Evolutionary conservation across 225 moss, liverwort and hornwort species (phyloP), one percentile per base, ranked within the genome.

Genomic region (Physcomitrellopsis africana): DNA sequence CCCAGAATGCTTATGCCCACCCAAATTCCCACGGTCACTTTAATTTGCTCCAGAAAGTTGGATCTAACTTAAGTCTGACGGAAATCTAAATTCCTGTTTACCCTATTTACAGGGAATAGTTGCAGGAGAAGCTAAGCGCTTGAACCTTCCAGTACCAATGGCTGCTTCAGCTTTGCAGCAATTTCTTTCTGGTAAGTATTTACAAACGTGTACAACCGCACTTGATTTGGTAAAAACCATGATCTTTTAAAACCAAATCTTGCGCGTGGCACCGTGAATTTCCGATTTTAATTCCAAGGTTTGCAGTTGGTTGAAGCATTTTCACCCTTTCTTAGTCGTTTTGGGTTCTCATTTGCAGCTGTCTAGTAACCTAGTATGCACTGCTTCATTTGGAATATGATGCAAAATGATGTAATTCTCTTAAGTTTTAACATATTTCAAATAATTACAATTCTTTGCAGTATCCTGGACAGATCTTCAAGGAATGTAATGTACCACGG

Each of bases 101-200:
- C 47, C 72, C 53, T 68, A 19, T 16, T 64, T 60, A 43, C 83
- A 89, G 88, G 88, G 88, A 1, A 89, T 89, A 66, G 85, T 86
- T 60, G 83, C 83, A 49, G 81, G 85, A 81, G 88, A 89, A 76
- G 79, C 88, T 62, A 86, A 83, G 79, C 83, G 88, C 74, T 73
- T 89, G 76, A 85, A 89, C 3, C 11, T 86, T 49, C 88, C 88
- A 60, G 78, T 79, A 71, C 88, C 88, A n/a, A 45, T 89, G 76
- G 85, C 83, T 77, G 65, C 77, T 51, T 78, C 85, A 73, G 83
- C 88, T 79, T 72, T 86, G 76, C 88, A 89, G 49, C 88, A 83
- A 57, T 89, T 89, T 63, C 23, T 89, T 60, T 47, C 81, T 10
- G 88, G 88, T 89, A 86, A 60, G 75, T 68, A 27, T 11, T 65